Conservation (phyloP, 768 basidiomycete genomes). For the Kwoniella heveanensis region DNA sequence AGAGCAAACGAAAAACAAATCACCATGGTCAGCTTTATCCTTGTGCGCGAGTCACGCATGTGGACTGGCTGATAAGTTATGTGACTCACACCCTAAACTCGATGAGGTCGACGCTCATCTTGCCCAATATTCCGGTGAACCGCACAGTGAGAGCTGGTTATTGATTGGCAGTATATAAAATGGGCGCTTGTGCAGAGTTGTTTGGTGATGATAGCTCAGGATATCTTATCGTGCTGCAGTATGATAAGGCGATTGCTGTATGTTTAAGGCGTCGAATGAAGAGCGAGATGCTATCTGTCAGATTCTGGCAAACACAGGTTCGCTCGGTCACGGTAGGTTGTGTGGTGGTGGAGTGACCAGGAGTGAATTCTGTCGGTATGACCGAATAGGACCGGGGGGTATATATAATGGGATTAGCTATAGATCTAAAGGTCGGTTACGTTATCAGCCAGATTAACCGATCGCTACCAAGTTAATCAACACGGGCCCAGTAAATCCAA, state of each 20-base stretch:
- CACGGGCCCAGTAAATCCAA: too few species aligned
- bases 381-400: conserved; percentile 26
- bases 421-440: not conserved
- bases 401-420: not conserved
- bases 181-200: not conserved
- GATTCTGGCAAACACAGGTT: too few species aligned
- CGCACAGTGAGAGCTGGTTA: conserved; percentile 9
- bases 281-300: too few species aligned
- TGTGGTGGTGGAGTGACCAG: not conserved
- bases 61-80: too few species aligned
- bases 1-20: too few species aligned
- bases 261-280: too few species aligned
- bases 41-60: too few species aligned
- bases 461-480: too few species aligned
- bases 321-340: too few species aligned
- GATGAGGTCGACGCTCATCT: conserved; percentile 33
- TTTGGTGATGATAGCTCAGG: too few species aligned
- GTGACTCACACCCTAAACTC: conserved; percentile 44
- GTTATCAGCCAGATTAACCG: not conserved
- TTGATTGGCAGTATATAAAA: not conserved
- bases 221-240: too few species aligned
- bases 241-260: too few species aligned
- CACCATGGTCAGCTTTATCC: not conserved
- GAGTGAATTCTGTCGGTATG: not conserved
- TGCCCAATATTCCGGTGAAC: conserved; percentile 3